These are phyloP conservation scores for Pseudozyma hubeiensis DNA, from an alignment of 1,284 basidiomycete species.

Conservation along the genomic window DNA sequence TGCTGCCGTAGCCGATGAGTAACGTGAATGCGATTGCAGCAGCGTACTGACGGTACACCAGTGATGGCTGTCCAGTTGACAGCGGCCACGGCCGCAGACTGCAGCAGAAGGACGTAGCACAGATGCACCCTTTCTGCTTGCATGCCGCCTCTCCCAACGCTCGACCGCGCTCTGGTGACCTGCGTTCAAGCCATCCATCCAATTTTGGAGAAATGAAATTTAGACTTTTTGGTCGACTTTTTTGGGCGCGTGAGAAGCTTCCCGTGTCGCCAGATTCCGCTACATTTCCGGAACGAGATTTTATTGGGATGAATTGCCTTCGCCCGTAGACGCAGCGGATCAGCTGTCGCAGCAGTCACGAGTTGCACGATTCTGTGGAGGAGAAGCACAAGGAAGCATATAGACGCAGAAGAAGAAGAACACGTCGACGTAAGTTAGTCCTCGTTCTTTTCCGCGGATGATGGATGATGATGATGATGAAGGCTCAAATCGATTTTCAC, in stretches of 20 bases:
- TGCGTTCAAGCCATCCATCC: not conserved
- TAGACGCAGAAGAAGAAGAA: slow-evolving; percentile 1
- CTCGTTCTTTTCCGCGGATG: slow-evolving; percentile 9
- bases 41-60: not conserved
- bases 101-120: not conserved
- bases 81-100: not conserved
- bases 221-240: not conserved
- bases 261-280: not conserved
- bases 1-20: no score
- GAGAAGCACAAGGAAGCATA: slow-evolving; percentile 18
- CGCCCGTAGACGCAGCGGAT: no score
- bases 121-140: not conserved
- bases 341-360: not conserved
- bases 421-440: slow-evolving; percentile 10
- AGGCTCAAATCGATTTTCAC: not conserved
- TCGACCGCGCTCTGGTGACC: not conserved
- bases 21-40: not conserved
- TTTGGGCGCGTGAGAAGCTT: not conserved
- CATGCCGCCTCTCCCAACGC: no score
- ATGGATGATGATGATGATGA: slow-evolving; percentile 6
- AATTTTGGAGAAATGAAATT: not conserved
- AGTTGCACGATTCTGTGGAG: slow-evolving; percentile 4
- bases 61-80: not conserved
- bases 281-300: no score
- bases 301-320: no score